Base-by-base conservation (phyloP, 1,284 basidiomycete species). In the Cystobasidiaceae sp. region DNA sequence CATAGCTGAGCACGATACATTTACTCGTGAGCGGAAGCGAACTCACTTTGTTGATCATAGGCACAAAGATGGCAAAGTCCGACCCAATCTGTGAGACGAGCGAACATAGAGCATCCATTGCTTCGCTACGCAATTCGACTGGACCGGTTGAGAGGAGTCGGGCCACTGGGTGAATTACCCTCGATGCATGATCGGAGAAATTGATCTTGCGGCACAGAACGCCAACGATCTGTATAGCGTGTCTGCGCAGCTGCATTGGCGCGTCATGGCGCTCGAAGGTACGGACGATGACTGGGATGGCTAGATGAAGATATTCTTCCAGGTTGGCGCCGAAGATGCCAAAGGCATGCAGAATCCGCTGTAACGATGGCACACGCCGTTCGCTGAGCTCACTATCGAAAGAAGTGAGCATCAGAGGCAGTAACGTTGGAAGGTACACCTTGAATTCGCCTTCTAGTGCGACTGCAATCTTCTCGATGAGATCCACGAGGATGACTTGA, bases 371-470 rank as follows among this genome's bases (percentile, higher is more conserved):
- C 72, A 85, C 84, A 32, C 78, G 74, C n/a, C 85, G 81, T 76
- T 93, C 90, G 43, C 75, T 75, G 25, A 88, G 79, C 66, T 93
- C 90, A 15, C 86, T 87, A 68, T 97, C 93, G 71, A 98, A 96
- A 0, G 93, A 80, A 58, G 81, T 89, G 51, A 99, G 83, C 69
- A 98, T 85, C 37, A 93, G 84, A 30, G 94, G 94, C 2, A 99
- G 81, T 45, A 97, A 86, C 23, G 86, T 86, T 0, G 94, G 92
- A n/a, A 99, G 80, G 79, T 94, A 97, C 1, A 93, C 93, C 75
- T 94, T 94, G 82, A 98, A 98, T 76, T 98, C 96, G 17, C 93
- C 91, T 75, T 97, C 93, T 21, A 99, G 82, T 0, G 94, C 93
- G 73, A 89, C 88, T 1, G 93, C 93, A n/a, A 97, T 83, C 0